Evolutionary conservation across 2,329 filamentous ascomycete genomes (phyloP), one percentile per base, ranked within the genome.

Genomic region (Paraphoma sp.): DNA sequence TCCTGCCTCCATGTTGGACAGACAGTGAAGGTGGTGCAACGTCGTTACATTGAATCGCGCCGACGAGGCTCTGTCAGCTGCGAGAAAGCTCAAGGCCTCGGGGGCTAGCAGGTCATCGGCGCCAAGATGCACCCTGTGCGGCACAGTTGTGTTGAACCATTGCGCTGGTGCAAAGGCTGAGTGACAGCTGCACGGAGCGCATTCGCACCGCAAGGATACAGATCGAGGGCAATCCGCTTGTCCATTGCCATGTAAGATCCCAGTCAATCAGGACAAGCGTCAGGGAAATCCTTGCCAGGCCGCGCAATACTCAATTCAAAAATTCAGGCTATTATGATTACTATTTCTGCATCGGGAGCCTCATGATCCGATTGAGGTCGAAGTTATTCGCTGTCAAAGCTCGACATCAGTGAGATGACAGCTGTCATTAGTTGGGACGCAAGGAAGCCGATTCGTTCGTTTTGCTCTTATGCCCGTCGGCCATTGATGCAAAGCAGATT

Each of bases 1-100:
- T 10, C 69, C 71, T 7, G 67, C 60, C 29, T 71, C 68, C 68
- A 71, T 68, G 16, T 33, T 28, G 12, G 10, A 14, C 17, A 36
- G 45, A 36, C 14, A 10, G 10, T 14, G 23, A 23, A 14, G 4
- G 9, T 17, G 16, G 12, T 23, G 42, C 16, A 42, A 14, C 16
- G 40, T 42, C 33, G 12, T 42, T 17, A 42, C 40, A 42, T 42
- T 14, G 14, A 16, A 17, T 42, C 12, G 40, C 10, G 12, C 16
- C 14, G n/a, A 42, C 12, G 40, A 42, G 16, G 12, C 40, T 42
- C 16, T 42, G 40, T 17, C 40, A 4, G 40, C 8, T 9, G 40
- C 16, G 16, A 42, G 40, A 9, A 23, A 42, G 40, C 7, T 42
- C 11, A 42, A 9, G 8, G 16, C 40, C 8, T 17, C 14, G 11